Evolutionary conservation across 495 filamentous ascomycete species (phyloP), one percentile per base, ranked within the genome.

Genomic region (Neurospora sp.): DNA sequence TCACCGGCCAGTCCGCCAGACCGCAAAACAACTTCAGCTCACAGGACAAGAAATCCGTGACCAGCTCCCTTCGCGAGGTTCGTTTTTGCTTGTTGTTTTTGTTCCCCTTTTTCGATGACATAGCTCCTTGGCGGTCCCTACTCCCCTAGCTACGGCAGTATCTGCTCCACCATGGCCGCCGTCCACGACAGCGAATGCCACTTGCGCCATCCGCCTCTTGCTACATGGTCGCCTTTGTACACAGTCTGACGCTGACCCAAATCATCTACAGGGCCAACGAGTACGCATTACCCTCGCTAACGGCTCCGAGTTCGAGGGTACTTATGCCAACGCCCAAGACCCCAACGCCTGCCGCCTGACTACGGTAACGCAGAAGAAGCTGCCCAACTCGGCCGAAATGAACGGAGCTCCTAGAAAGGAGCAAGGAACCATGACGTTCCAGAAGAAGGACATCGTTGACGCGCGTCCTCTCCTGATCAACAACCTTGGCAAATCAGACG

Each of bases 391-490:
- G 42, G 74, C 75, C 71, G 83, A 84, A 42, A 78, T 76, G 65
- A 86, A 85, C 84, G 84, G 85, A 69, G 75, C 78, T 14, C 71
- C 72, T 12, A 83, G 80, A 77, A 82, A 77, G 74, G 81, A 84
- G 71, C 81, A 83, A 75, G 18, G 89, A 90, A 79, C 83, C 71
- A 92, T 97, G 92, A 82, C 89, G 20, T 96, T 97, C 75, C 91
- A 94, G 77, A 83, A 89, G 39, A 92, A 91, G 77, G 93, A 98
- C 76, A 85, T 93, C 42, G 83, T 85, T 59, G 91, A 94, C 74
- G 83, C 93, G 68, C 81, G 86, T 71, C 53, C 53, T 18, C 87
- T 91, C 27, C 79, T 89, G 41, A 86, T 89, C 42, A 80, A 80
- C 70, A 83, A 80, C 69, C 65, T 74, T 65, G 75, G 76, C 42